Base-by-base conservation (phyloP, 2,329 filamentous ascomycete genomes). In the Pseudocercospora crystallina region DNA sequence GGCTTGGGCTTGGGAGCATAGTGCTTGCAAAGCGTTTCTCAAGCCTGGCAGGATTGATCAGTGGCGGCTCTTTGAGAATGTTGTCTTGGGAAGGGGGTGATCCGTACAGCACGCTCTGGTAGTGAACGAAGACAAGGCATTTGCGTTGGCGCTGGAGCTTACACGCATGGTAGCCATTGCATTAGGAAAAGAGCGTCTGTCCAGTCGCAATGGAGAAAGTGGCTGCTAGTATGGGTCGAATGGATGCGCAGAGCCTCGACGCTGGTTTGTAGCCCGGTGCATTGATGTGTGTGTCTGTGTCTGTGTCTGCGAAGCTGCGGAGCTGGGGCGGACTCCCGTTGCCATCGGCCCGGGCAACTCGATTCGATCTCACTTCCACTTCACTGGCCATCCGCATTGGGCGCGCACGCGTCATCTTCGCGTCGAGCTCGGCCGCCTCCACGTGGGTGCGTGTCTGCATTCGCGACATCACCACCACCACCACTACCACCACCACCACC, bases 31-130 rank as follows among this genome's bases (percentile, higher is more conserved):
- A 37, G 61, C 54, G 37, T 57, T 59, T 40, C 50, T 69, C 64
- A 65, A 71, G 69, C 71, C 75, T 76, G 57, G 44, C 58, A 46
- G 51, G 13, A 34, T 48, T 34, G 50, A 46, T 52, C 36, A 54
- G 48, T 43, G 40, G 40, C 42, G 13, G 20, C 20, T 26, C 20
- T 26, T 12, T 47, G 15, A 26, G 38, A 8, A n/a, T 34, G 13
- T n/a, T 29, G 13, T 41, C 38, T 32, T 26, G 20, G 26, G 32
- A 13, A 39, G 47, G 31, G 26, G 17, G 32, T 31, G 5, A 13
- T 17, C 14, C 60, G n/a, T 60, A 65, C 65, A 66, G 56, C 54
- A 61, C 43, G 64, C 56, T 48, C 61, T 50, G 14, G 60, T 61
- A 43, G 59, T 61, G 58, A 64, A 53, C 41, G 61, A 64, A 43